Percentiles rank a stretch among this genome's conserved stretches.
Evolutionary conservation across 2,329 filamentous ascomycete species (phyloP).

Genomic region (Aureobasidium subglaciale): DNA sequence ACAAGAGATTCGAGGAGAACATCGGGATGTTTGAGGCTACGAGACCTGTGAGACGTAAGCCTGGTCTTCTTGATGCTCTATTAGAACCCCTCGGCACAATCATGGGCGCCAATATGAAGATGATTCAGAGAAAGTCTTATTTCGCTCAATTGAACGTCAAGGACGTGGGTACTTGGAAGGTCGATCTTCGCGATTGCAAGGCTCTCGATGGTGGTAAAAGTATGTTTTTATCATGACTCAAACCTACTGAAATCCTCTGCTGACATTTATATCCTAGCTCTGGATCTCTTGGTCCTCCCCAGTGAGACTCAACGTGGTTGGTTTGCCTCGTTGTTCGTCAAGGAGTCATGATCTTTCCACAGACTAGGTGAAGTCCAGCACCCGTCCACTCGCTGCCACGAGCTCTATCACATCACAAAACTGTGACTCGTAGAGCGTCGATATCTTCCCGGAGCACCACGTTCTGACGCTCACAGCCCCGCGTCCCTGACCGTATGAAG

Average conservation of each 20-base stretch:
- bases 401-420: too few species aligned
- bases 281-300: not conserved
- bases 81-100: not conserved
- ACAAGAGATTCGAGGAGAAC: not conserved
- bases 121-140: not conserved
- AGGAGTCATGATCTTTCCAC: not conserved
- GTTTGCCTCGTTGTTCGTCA: not conserved
- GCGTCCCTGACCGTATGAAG: too few species aligned
- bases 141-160: slow-evolving; percentile 1
- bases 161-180: not conserved
- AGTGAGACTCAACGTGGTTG: not conserved
- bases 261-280: not conserved
- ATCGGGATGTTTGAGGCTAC: not conserved
- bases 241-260: not conserved
- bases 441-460: too few species aligned
- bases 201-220: not conserved
- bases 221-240: not conserved
- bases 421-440: too few species aligned
- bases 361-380: too few species aligned
- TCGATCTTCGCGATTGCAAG: slow-evolving; percentile 9
- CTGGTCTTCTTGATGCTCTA: not conserved
- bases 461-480: too few species aligned
- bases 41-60: not conserved
- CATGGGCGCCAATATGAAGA: slow-evolving; percentile 4
- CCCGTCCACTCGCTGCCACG: too few species aligned